These are phyloP conservation scores for Xylaria intraflava DNA, from an alignment of 495 filamentous ascomycete species.

Conservation along the genomic window DNA sequence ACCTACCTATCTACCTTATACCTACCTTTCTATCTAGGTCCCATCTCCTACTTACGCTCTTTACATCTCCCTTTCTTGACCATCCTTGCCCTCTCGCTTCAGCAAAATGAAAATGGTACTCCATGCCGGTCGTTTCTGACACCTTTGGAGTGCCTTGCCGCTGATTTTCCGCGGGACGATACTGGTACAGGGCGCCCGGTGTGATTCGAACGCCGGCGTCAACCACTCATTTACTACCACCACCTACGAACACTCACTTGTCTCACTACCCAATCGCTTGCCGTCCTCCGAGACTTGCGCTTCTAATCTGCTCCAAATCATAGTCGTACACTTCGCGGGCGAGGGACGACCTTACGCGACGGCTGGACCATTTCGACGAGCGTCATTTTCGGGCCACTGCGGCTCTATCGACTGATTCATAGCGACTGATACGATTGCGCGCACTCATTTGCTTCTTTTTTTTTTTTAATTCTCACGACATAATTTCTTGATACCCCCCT, in stretches of 20 bases:
- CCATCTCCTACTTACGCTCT: background rate
- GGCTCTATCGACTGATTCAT: slow-evolving; percentile 26
- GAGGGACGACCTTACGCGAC: slow-evolving; percentile 44
- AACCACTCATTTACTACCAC: background rate
- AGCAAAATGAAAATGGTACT: background rate
- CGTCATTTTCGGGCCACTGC: slow-evolving; percentile 1
- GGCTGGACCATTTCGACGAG: slow-evolving; percentile 34
- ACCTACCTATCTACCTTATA: no score
- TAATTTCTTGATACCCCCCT: slow-evolving; percentile 27
- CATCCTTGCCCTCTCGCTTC: no score
- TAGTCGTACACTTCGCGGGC: slow-evolving; percentile 51
- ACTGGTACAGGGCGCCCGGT: background rate
- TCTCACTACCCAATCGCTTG: background rate
- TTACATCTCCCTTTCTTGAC: background rate
- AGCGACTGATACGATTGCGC: slow-evolving; percentile 15
- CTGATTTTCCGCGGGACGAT: background rate
- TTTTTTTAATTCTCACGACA: slow-evolving; percentile 13
- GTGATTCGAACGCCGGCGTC: background rate
- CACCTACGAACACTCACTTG: background rate
- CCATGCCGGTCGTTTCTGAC: background rate
- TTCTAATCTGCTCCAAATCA: slow-evolving; percentile 20
- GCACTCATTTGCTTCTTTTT: background rate
- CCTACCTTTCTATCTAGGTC: no score
- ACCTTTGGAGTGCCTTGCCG: background rate
- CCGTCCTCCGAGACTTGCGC: slow-evolving; percentile 9